Evolutionary conservation across 805 yeast species (phyloP).

Genomic region (Metschnikowia anglica): DNA sequence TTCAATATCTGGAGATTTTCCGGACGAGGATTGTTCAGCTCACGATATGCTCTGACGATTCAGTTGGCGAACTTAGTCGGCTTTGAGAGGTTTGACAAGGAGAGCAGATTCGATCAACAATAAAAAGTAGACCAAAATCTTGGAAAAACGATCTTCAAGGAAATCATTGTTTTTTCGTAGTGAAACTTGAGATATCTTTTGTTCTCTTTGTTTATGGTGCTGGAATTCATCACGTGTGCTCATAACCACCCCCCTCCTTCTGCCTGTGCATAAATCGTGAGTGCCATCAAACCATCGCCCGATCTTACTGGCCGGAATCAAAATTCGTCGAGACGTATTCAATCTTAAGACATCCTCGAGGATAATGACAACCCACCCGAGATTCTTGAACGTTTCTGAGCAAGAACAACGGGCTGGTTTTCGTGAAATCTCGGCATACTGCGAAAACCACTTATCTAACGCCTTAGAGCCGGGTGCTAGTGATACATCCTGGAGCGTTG

Average conservation of each 20-base stretch:
- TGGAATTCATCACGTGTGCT: neutral
- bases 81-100: too few relatives aligned
- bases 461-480: conserved; percentile 10
- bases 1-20: too few relatives aligned
- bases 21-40: too few relatives aligned
- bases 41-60: too few relatives aligned
- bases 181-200: neutral
- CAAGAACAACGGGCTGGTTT: conserved; percentile 13
- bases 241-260: neutral
- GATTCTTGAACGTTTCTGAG: conserved; percentile 9
- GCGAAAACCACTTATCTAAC: conserved; percentile 15
- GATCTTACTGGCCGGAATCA: too few relatives aligned
- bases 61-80: too few relatives aligned
- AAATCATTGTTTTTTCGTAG: too few relatives aligned
- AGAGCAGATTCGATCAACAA: too few relatives aligned
- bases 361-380: conserved; percentile 7
- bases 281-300: conserved; percentile 2
- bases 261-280: conserved; percentile 1
- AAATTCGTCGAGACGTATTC: neutral
- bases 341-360: neutral
- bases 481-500: conserved; percentile 13
- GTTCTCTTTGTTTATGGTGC: neutral
- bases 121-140: too few relatives aligned
- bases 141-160: too few relatives aligned
- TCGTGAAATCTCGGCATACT: conserved; percentile 5